phyloP scores from a whole-genome alignment of 257 asterid species.

The Echites panduratus region DNA sequence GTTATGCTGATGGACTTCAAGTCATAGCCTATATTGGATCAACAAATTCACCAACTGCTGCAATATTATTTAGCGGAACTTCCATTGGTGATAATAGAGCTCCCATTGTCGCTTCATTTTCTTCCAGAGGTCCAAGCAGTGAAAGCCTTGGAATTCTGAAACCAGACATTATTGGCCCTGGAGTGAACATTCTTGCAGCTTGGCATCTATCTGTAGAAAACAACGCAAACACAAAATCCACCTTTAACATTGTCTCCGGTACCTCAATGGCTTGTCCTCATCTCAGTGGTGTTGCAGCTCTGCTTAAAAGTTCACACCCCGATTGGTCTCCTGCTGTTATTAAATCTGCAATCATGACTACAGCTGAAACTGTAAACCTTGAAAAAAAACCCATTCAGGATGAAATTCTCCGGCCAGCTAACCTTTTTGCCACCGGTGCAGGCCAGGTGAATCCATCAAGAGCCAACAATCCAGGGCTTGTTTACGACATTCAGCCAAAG shows the following conservation, averaged over 20 bases:
- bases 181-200: constrained; percentile 21
- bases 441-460: constrained; percentile 21
- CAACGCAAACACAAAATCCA: background rate
- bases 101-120: constrained; percentile 13
- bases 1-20: background rate
- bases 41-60: constrained; percentile 1
- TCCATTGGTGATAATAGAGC: constrained; percentile 7
- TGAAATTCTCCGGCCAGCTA: constrained; percentile 6
- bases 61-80: constrained; percentile 13
- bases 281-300: constrained; percentile 18
- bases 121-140: constrained; percentile 15
- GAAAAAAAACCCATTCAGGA: constrained; percentile 4
- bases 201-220: constrained; percentile 16
- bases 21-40: background rate
- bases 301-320: constrained; percentile 19
- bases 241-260: constrained; percentile 12
- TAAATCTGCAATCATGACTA: constrained; percentile 18
- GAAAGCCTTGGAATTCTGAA: constrained; percentile 14
- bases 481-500: constrained; percentile 8
- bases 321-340: constrained; percentile 21
- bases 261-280: constrained; percentile 24
- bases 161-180: constrained; percentile 20
- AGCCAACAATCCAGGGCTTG: constrained; percentile 19
- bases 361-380: constrained; percentile 13
- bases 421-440: constrained; percentile 14